A percentile compares a stretch with the other conserved stretches of the same genome.
phyloP scores from a whole-genome alignment of 176 grass and related monocot genomes.

The Olyra latifolia region DNA sequence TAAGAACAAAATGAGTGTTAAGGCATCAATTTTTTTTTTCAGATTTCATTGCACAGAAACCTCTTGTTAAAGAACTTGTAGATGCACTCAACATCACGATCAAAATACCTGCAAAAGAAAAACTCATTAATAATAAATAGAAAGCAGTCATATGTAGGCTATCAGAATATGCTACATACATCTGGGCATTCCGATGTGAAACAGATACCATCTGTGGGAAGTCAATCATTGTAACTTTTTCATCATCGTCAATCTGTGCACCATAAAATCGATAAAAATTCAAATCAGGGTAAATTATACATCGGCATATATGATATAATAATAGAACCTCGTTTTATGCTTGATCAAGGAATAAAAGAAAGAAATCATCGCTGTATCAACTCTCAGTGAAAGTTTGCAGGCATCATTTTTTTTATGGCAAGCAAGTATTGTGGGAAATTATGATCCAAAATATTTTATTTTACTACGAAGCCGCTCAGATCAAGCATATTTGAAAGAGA shows the following conservation, averaged over 20 bases:
- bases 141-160: neutral
- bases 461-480: neutral
- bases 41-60: conserved; percentile 36
- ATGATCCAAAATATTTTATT: neutral
- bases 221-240: conserved; percentile 87
- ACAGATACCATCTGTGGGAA: conserved; percentile 99
- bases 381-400: neutral
- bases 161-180: conserved; percentile 51
- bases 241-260: conserved; percentile 79
- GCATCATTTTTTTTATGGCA: neutral
- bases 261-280: conserved; percentile 25
- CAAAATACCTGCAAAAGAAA: conserved; percentile 75
- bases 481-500: neutral
- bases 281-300: neutral
- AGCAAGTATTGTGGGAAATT: neutral
- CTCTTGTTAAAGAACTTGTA: conserved; percentile 97
- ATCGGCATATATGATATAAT: neutral
- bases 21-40: neutral
- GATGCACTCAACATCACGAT: conserved; percentile 87
- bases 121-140: conserved; percentile 5
- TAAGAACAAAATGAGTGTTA: conserved; percentile 11
- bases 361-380: neutral
- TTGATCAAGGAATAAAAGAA: neutral
- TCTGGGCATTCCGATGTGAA: conserved; percentile 90
- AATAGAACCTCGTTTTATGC: neutral